Base-by-base conservation (phyloP, 805 yeast species). In the Saccharomycopsis vini region DNA sequence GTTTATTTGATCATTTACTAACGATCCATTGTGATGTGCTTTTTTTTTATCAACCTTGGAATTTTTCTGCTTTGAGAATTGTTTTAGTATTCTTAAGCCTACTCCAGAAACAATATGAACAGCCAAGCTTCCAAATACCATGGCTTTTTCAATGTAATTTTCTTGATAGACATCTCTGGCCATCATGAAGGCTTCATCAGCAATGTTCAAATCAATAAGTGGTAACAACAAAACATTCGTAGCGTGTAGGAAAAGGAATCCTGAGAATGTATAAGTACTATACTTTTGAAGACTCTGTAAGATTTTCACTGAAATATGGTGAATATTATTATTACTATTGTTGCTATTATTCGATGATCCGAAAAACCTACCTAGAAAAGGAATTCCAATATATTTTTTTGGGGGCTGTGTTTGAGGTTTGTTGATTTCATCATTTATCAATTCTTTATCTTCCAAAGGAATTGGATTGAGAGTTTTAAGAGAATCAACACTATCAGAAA, bases 91-190 rank as follows among this genome's bases (percentile, higher is more conserved):
- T 45, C 85, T 59, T 5, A 75, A 43, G 0, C 57, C 50, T 1
- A 78, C 43, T 0, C 92, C 90, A 39, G 78, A 61, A 1, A 62
- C 23, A 1, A 81, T 62, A 54, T 83, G 92, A 2, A 60, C 49
- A 0, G 62, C 55, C 1, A 68, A 59, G 0, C 78, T 60, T 1
- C 73, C 78, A 50, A 63, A 64, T 0, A 79, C 64, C n/a, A 73
- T 52, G 0, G 64, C 42, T 5, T 56, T 56, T 54, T 81, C 90
- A 12, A 77, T 59, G 1, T 61, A 51, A 0, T 78, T 69, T 0
- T 67, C 62, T 45, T 78, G 83, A 56, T 82, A 83, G 0, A 83
- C 52, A 15, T 75, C 71, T 31, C 90, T 65, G 0, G 77, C 76
- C 62, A 79, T 64, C 50, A 78, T 72, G 40, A 83, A 63, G 26